Conservation (phyloP, 768 basidiomycete species). For the Pleurotus salmoneostramineus region DNA sequence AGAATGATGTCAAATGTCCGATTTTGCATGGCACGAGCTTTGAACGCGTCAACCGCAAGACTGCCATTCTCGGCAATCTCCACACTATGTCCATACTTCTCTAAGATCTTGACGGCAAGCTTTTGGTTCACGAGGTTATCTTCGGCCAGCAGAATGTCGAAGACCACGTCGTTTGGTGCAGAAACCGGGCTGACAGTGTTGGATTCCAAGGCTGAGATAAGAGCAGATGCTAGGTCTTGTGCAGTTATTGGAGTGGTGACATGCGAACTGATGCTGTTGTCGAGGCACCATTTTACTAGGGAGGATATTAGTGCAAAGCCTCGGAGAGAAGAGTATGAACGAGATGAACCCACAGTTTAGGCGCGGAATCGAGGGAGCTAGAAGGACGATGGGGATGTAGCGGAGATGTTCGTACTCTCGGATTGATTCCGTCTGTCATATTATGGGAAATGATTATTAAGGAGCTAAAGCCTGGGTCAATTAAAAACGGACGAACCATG, state of each 20-base stretch:
- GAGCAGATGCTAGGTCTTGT: slow-evolving; percentile 87
- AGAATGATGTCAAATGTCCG: slow-evolving; percentile 90
- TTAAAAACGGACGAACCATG: slow-evolving; percentile 55
- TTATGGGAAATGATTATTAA: background rate
- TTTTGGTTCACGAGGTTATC: slow-evolving; percentile 97
- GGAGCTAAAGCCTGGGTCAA: slow-evolving; percentile 1
- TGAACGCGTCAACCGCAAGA: slow-evolving; percentile 90
- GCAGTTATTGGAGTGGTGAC: slow-evolving; percentile 87
- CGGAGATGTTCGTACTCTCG: slow-evolving; percentile 92
- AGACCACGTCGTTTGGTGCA: slow-evolving; percentile 79
- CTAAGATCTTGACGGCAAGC: slow-evolving; percentile 92
- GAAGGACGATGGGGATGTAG: slow-evolving; percentile 93
- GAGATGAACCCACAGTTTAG: slow-evolving; percentile 57
- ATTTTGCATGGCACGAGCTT: slow-evolving; percentile 62
- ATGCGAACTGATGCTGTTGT: slow-evolving; percentile 94
- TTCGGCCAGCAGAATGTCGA: slow-evolving; percentile 94
- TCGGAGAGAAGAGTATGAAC: slow-evolving; percentile 10
- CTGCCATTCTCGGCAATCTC: slow-evolving; percentile 98
- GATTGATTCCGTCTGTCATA: slow-evolving; percentile 73
- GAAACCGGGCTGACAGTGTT: slow-evolving; percentile 89
- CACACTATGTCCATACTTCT: slow-evolving; percentile 92
- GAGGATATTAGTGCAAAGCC: background rate
- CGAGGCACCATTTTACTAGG: slow-evolving; percentile 91
- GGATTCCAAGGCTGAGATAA: slow-evolving; percentile 92
- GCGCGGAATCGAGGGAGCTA: slow-evolving; percentile 74